A percentile compares a stretch with the other conserved stretches of the same genome.
Conservation (phyloP, 306 rosid genomes). For the Corylus heterophylla region DNA sequence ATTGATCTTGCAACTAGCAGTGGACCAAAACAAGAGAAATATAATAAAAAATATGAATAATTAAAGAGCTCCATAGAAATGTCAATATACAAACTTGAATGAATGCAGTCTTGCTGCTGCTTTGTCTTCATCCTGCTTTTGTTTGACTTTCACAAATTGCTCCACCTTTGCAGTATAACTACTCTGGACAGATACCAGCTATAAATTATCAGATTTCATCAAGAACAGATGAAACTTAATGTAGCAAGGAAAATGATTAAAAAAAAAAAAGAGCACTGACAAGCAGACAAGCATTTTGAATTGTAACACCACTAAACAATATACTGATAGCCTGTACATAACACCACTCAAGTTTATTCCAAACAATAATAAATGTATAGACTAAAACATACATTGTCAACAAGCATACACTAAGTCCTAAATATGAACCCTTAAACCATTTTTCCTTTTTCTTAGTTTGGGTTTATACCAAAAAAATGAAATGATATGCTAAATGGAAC, state of each 20-base stretch:
- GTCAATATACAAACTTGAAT: conserved; percentile 59
- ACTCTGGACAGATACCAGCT: conserved; percentile 44
- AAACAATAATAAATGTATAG: neutral
- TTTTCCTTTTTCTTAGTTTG: too few species aligned
- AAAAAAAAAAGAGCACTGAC: neutral
- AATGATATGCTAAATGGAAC: neutral
- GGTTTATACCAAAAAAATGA: too few species aligned
- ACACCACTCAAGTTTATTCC: neutral
- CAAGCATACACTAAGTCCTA: too few species aligned
- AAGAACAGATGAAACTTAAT: neutral
- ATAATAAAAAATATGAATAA: conserved; percentile 17
- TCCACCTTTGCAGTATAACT: conserved; percentile 58
- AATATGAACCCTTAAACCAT: too few species aligned
- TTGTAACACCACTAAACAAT: neutral
- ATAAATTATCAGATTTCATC: conserved; percentile 13
- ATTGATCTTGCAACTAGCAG: conserved; percentile 40
- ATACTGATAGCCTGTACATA: neutral
- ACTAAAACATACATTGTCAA: neutral
- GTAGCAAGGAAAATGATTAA: neutral
- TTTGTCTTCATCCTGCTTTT: conserved; percentile 81
- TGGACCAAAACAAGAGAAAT: conserved; percentile 29
- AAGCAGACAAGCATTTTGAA: conserved; percentile 5
- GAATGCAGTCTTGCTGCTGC: conserved; percentile 66
- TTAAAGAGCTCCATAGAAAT: conserved; percentile 13
- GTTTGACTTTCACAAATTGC: conserved; percentile 52